Conservation (phyloP, 148 eudicot genomes). For the Rhododendron simsii region DNA sequence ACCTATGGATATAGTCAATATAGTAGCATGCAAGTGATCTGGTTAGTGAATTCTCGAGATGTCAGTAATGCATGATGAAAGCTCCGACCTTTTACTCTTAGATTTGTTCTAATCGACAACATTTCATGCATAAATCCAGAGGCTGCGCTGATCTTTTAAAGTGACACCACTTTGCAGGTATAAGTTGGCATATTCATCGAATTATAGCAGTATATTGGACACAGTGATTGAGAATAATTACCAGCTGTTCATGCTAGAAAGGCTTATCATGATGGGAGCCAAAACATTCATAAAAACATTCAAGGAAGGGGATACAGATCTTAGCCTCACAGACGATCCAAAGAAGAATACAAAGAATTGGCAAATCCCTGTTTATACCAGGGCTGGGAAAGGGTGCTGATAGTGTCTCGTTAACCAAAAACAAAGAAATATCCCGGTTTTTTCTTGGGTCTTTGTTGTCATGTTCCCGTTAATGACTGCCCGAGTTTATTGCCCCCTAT, state of each 20-base stretch:
- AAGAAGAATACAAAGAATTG: conserved; percentile 79
- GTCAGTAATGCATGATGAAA: background rate
- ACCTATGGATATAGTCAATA: background rate
- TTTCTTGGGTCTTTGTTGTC: background rate
- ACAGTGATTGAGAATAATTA: conserved; percentile 81
- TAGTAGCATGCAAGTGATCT: background rate
- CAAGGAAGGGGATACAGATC: conserved; percentile 67
- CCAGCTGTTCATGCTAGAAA: conserved; percentile 89
- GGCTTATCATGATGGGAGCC: conserved; percentile 86
- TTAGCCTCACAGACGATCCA: conserved; percentile 81
- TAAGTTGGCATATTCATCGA: conserved; percentile 84
- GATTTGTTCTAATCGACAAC: too few species aligned
- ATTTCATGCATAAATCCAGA: background rate
- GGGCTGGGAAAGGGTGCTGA: conserved; percentile 51
- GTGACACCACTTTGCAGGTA: conserved; percentile 46
- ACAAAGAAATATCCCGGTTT: background rate
- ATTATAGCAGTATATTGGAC: conserved; percentile 68
- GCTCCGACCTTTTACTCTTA: background rate
- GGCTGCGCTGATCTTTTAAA: background rate
- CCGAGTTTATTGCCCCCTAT: background rate
- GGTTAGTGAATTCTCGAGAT: background rate
- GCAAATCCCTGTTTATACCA: conserved; percentile 64
- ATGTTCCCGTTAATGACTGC: background rate
- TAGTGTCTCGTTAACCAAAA: background rate
- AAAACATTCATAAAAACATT: conserved; percentile 69